Conservation (phyloP, 2,329 filamentous ascomycete species). For the Aspergillus fructus region DNA sequence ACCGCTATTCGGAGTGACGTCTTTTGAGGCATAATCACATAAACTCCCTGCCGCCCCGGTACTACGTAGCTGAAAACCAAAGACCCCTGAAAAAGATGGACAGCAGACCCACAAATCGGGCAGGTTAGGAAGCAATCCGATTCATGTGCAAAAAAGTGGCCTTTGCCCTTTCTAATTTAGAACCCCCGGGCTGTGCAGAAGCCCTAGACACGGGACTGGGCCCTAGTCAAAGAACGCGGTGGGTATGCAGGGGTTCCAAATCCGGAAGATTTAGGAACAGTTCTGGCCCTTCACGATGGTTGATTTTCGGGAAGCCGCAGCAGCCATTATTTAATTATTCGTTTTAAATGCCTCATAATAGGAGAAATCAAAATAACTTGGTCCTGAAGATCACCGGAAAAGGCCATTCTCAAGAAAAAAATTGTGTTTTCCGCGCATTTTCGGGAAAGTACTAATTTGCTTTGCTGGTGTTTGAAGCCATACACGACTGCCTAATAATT, state of each 20-base stretch:
- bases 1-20: neutral
- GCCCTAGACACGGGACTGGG: neutral
- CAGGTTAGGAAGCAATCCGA: conserved; percentile 10
- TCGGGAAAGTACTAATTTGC: no score
- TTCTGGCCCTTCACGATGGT: neutral
- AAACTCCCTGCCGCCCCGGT: neutral
- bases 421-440: no score
- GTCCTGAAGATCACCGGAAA: neutral
- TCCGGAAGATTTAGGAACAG: conserved; percentile 12
- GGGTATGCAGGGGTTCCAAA: conserved; percentile 10
- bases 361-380: neutral
- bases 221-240: conserved; percentile 1
- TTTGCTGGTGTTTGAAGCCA: no score
- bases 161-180: neutral
- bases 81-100: neutral
- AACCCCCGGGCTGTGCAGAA: conserved; percentile 7
- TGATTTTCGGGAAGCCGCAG: conserved; percentile 2
- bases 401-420: no score
- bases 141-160: conserved; percentile 5
- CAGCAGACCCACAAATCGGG: conserved; percentile 12
- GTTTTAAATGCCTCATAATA: neutral
- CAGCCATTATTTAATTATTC: neutral
- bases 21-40: neutral
- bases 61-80: neutral
- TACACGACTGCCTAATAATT: neutral